A percentile compares a stretch with the other conserved stretches of the same genome.
Evolutionary conservation across 176 grass and related monocot genomes (phyloP).

Genomic region (Ananas comosus): DNA sequence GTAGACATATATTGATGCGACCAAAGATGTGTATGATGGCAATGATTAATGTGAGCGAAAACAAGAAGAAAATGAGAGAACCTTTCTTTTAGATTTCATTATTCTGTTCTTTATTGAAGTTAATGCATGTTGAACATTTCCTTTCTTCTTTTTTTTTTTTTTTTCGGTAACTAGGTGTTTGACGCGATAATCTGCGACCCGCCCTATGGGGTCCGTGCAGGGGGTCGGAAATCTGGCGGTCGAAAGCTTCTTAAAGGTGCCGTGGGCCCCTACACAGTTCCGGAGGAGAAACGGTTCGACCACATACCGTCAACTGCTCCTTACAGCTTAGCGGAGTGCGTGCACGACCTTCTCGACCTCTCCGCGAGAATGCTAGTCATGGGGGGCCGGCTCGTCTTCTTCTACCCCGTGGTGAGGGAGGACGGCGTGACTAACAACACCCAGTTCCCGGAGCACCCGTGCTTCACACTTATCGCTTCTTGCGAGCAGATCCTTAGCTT

Average conservation of each 20-base stretch:
- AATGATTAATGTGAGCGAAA: too few species aligned
- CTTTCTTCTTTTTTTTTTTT: not conserved
- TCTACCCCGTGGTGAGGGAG: conserved; percentile 68
- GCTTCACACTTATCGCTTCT: conserved; percentile 58
- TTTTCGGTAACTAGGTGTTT: conserved; percentile 40
- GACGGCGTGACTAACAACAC: conserved; percentile 21
- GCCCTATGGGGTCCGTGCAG: conserved; percentile 89
- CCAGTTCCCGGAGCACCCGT: conserved; percentile 67
- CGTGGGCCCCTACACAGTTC: conserved; percentile 72
- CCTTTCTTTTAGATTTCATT: not conserved
- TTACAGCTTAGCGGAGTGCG: conserved; percentile 67
- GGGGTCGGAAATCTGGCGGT: conserved; percentile 83
- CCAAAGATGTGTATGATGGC: too few species aligned
- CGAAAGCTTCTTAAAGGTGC: conserved; percentile 65
- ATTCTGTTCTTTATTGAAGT: not conserved
- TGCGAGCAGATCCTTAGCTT: conserved; percentile 83
- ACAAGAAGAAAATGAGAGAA: not conserved
- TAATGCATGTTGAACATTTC: not conserved
- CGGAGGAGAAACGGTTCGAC: conserved; percentile 65
- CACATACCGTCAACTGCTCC: conserved; percentile 88
- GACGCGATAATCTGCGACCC: conserved; percentile 92
- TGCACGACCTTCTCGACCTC: conserved; percentile 81
- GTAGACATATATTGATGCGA: too few species aligned
- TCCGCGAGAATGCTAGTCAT: conserved; percentile 72
- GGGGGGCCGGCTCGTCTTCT: conserved; percentile 71